These are phyloP conservation scores for Coemansia guatemalensis DNA, from an alignment of 192 early-diverging fungal species.

Conservation along the genomic window DNA sequence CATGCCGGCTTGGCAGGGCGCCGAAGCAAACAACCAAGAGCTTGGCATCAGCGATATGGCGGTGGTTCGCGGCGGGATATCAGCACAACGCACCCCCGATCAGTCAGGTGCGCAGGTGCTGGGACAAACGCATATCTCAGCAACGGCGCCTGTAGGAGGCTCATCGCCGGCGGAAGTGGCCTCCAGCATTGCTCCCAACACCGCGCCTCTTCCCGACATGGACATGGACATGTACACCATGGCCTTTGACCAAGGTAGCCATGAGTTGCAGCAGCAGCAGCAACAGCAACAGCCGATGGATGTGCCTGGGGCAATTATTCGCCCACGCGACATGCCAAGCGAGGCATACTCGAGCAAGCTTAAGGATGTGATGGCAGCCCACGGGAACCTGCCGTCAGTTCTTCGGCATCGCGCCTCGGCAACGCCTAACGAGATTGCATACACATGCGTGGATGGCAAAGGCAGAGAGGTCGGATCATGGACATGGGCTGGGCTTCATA, in stretches of 20 bases:
- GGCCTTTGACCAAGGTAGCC: slow-evolving; percentile 7
- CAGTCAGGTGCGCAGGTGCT: slow-evolving; percentile 2
- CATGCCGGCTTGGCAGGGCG: slow-evolving; percentile 8
- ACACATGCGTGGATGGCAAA: slow-evolving; percentile 69
- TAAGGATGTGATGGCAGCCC: slow-evolving; percentile 50
- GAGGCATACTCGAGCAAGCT: slow-evolving; percentile 29
- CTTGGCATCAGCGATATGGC: not conserved
- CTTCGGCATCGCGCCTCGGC: slow-evolving; percentile 64
- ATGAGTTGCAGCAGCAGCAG: slow-evolving; percentile 1
- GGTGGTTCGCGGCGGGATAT: not conserved
- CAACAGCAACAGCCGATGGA: not conserved
- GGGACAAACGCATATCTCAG: not conserved
- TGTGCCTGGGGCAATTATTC: slow-evolving; percentile 14
- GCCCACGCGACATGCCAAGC: slow-evolving; percentile 30
- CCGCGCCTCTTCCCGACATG: not conserved
- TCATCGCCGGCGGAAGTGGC: not conserved
- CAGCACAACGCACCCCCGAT: not conserved
- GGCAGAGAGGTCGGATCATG: slow-evolving; percentile 67
- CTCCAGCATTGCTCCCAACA: not conserved
- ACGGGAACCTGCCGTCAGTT: slow-evolving; percentile 66
- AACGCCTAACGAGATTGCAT: slow-evolving; percentile 60
- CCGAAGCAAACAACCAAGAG: not conserved
- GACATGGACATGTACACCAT: slow-evolving; percentile 1
- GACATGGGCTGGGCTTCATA: slow-evolving; percentile 74
- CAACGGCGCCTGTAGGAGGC: not conserved